Conservation (phyloP, 352 stramenopile genomes). For the Phytophthora cryptogea region DNA sequence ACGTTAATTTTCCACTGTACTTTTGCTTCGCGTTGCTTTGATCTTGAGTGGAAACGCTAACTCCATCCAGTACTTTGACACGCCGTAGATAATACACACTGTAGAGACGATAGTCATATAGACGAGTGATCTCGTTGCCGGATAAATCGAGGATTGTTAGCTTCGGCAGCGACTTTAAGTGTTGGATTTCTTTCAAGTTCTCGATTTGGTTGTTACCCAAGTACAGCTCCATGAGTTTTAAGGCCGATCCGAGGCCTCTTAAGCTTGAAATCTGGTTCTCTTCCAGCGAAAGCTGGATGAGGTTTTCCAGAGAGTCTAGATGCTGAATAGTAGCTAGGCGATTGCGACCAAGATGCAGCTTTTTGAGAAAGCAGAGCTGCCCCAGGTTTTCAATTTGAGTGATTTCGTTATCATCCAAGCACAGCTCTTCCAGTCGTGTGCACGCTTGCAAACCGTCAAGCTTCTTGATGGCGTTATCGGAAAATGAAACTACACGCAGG, state of each 20-base stretch:
- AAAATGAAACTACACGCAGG: slow-evolving; percentile 61
- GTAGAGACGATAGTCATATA: slow-evolving; percentile 79
- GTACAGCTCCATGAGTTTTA: slow-evolving; percentile 89
- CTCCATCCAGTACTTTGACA: slow-evolving; percentile 84
- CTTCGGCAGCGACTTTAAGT: slow-evolving; percentile 80
- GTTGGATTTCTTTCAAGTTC: slow-evolving; percentile 78
- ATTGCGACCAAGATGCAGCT: slow-evolving; percentile 84
- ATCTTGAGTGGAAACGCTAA: slow-evolving; percentile 74
- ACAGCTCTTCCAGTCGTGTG: slow-evolving; percentile 71
- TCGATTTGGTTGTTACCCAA: slow-evolving; percentile 85
- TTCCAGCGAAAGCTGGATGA: slow-evolving; percentile 83
- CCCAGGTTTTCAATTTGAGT: slow-evolving; percentile 67
- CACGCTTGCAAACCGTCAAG: slow-evolving; percentile 66
- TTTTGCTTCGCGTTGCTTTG: slow-evolving; percentile 86
- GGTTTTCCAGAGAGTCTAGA: slow-evolving; percentile 61
- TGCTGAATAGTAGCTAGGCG: slow-evolving; percentile 64
- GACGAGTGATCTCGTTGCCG: slow-evolving; percentile 74
- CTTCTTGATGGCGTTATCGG: slow-evolving; percentile 68
- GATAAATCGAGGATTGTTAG: slow-evolving; percentile 87
- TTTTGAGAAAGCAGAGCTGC: slow-evolving; percentile 59
- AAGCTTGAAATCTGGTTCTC: slow-evolving; percentile 85
- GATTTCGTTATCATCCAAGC: slow-evolving; percentile 83
- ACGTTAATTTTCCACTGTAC: slow-evolving; percentile 86
- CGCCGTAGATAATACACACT: slow-evolving; percentile 77
- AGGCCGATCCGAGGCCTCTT: slow-evolving; percentile 52